phyloP scores from a whole-genome alignment of 495 filamentous ascomycete genomes.

The Aspergillus funiculosus region DNA sequence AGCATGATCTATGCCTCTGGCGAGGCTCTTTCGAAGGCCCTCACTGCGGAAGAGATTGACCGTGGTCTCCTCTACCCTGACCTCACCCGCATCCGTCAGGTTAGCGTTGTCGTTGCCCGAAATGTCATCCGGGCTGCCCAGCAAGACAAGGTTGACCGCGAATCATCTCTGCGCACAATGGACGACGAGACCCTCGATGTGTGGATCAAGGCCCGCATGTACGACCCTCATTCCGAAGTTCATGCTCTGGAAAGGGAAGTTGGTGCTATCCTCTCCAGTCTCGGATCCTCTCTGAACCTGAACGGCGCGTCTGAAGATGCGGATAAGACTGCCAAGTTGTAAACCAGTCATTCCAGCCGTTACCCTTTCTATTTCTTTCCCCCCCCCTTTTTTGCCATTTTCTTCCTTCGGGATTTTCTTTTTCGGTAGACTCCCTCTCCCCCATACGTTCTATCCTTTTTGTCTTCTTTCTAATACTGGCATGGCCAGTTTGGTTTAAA shows the following conservation, averaged over 20 bases:
- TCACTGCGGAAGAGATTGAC: constrained; percentile 73
- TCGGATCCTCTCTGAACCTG: constrained; percentile 30
- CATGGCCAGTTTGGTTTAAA: constrained; percentile 18
- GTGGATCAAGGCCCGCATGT: constrained; percentile 77
- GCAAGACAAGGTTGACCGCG: constrained; percentile 74
- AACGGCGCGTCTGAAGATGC: constrained; percentile 30
- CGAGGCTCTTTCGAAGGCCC: constrained; percentile 67
- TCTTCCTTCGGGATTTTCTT: too few species aligned
- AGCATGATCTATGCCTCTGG: constrained; percentile 92
- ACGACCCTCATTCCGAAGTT: constrained; percentile 67
- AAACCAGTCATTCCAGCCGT: constrained; percentile 21
- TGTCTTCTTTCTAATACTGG: constrained; percentile 15
- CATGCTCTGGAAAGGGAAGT: constrained; percentile 51
- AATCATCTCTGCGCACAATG: constrained; percentile 62
- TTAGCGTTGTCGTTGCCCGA: constrained; percentile 78
- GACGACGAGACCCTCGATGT: constrained; percentile 67
- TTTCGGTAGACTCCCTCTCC: constrained; percentile 3
- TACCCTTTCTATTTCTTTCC: constrained; percentile 4
- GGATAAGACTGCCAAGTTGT: constrained; percentile 41
- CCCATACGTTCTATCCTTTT: background rate
- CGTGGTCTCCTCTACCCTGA: constrained; percentile 89
- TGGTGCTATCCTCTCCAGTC: constrained; percentile 40
- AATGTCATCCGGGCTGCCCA: constrained; percentile 92
- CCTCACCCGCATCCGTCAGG: constrained; percentile 84
- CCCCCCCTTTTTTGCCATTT: too few species aligned